Evolutionary conservation across 306 rosid genomes (phyloP).

Genomic region (Begonia loranthoides): DNA sequence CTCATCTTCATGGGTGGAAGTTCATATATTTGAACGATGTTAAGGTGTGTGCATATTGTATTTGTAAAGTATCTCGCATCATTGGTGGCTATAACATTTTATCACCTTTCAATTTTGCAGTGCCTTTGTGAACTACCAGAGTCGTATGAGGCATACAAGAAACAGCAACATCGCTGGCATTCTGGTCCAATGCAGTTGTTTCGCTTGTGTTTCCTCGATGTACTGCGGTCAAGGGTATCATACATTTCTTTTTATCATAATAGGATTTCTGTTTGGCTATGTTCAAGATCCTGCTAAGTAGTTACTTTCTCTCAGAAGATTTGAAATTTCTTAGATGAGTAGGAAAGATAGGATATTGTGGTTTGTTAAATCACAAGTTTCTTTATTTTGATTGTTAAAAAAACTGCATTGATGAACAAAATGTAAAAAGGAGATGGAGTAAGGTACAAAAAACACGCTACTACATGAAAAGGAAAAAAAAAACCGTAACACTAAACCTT

Average conservation of each 20-base stretch:
- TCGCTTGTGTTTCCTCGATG: conserved; percentile 73
- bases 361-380: too few species aligned
- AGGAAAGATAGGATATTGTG: too few species aligned
- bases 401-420: too few species aligned
- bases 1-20: conserved; percentile 99
- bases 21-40: conserved; percentile 88
- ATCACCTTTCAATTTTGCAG: conserved; percentile 36
- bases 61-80: conserved; percentile 8
- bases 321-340: too few species aligned
- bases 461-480: too few species aligned
- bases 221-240: conserved; percentile 81
- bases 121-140: conserved; percentile 99
- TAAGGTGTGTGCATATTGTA: conserved; percentile 33
- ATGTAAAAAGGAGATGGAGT: too few species aligned
- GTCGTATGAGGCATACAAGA: conserved; percentile 92
- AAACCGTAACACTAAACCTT: too few species aligned
- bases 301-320: too few species aligned
- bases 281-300: too few species aligned
- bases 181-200: conserved; percentile 99
- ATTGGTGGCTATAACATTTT: conserved; percentile 8
- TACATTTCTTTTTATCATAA: conserved; percentile 3
- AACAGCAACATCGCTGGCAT: conserved; percentile 99
- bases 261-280: neutral
- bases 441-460: too few species aligned
- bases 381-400: too few species aligned